Evolutionary conservation across 441 rosid genomes (phyloP), one percentile per base, ranked within the genome.

Genomic region (Gossypium schwendimanii): DNA sequence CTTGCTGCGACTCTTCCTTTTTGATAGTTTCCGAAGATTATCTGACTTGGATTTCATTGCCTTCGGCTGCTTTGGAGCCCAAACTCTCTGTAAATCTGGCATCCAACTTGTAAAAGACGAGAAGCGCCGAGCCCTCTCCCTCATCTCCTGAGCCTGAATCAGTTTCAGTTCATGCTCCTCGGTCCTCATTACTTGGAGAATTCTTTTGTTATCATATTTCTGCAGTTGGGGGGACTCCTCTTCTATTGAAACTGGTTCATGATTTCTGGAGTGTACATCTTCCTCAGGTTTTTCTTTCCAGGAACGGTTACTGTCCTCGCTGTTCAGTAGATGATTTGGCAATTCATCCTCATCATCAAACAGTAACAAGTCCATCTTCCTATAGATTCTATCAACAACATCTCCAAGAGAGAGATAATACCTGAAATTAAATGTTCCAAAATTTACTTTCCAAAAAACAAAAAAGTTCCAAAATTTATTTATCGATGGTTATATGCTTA

Each of bases 21-120:
- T 86, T 5, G 87, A 69, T 6, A 70, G 70, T 83, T 85, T 90
- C 72, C 75, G 60, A 33, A 70, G 61, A 71, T 67, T 24, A 66
- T 79, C 76, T 9, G 81, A 41, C 77, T 77, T 86, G 12, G 24
- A 50, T 57, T 82, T 87, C 73, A 6, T 68, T 7, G 85, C 63
- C 61, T 71, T 83, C 0, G 69, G 74, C 72, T 84, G 91, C 81
- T 89, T 91, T 31, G 97, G 94, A 39, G 93, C 97, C 96, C 96
- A 92, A 52, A 94, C 97, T 82, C 91, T 83, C 79, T 83, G 92
- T 77, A 94, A 84, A 81, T 92, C 94, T 10, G 97, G 98, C 80
- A 80, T 81, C 91, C 97, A 85, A 70, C 91, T 94, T 5, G 93
- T 85, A 81, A 87, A 89, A 62, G 93, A 85, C 57, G 96, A 84